Base-by-base conservation (phyloP, 1,139 yeast genomes). In the Diutina rugosa region DNA sequence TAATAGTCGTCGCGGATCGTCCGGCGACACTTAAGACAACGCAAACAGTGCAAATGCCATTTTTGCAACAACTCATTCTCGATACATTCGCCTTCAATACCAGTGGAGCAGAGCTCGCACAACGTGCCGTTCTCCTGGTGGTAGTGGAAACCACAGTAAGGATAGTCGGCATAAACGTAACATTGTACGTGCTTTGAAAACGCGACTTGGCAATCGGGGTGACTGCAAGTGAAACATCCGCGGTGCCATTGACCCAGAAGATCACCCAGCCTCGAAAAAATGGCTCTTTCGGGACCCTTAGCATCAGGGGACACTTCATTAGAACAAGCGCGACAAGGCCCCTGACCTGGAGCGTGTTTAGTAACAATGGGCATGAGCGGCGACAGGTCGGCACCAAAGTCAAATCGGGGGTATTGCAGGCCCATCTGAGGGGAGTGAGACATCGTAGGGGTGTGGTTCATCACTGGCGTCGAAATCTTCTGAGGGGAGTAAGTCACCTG, bases 241-340 rank as follows among this genome's bases (percentile, higher is more conserved):
- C 95, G 77, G 67, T 93, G 99, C 98, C 98, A 91, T 69, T 90
- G 95, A 0, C 99, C 99, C 1, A 91, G 80, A 51, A 93, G 72
- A 63, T 87, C 91, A 28, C 87, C 86, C 56, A 89, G 90, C 61
- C 81, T 84, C 12, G 97, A 89, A 67, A 83, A 86, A n/a, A 93
- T 70, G 0, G 79, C 66, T 60, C 69, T 72, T 48, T 68, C 63
- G 3, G 66, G 54, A 0, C 79, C 79, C 54, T 81, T 59, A 78
- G 80, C 72, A 74, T 81, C 51, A 74, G 84, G 55, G 14, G 64
- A 65, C 48, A 85, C 80, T 28, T 66, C 70, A 35, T 67, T 62
- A 9, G 69, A 65, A 72, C 99, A 91, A 46, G 72, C 64, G 59
- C 93, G 79, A 65, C 93, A 87, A 12, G 90, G 90, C 0, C 93